phyloP scores from a whole-genome alignment of 345 rosid species.

The Gossypium thurberi region DNA sequence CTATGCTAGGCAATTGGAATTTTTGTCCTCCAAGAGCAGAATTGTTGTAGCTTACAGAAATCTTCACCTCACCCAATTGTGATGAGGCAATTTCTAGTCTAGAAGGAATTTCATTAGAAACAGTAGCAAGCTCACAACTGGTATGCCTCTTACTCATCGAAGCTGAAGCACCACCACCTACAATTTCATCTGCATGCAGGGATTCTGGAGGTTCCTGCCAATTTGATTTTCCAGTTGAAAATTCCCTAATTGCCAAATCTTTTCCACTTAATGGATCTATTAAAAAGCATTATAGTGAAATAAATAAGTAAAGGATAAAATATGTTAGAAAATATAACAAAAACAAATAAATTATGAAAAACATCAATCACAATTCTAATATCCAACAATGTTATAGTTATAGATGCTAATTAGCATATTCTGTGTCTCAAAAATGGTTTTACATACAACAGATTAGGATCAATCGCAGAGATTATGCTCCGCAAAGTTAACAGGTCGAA shows the following conservation, averaged over 20 bases:
- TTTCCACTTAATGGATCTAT: slow-evolving; percentile 27
- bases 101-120: slow-evolving; percentile 25
- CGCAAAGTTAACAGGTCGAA: background rate
- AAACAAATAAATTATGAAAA: slow-evolving; percentile 14
- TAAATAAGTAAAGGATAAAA: background rate
- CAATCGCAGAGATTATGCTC: background rate
- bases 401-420: background rate
- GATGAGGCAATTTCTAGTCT: slow-evolving; percentile 71
- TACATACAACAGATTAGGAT: background rate
- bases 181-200: slow-evolving; percentile 14
- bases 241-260: slow-evolving; percentile 22
- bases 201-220: slow-evolving; percentile 24
- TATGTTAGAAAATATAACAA: slow-evolving; percentile 6
- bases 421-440: background rate
- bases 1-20: slow-evolving; percentile 55
- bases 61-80: slow-evolving; percentile 73
- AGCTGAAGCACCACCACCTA: slow-evolving; percentile 18
- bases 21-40: slow-evolving; percentile 48
- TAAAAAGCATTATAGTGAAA: background rate
- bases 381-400: background rate
- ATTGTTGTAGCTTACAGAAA: slow-evolving; percentile 59
- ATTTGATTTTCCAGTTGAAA: slow-evolving; percentile 23
- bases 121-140: slow-evolving; percentile 23
- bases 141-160: slow-evolving; percentile 15
- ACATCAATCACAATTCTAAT: background rate